Evolutionary conservation across 1,284 basidiomycete species (phyloP).

Genomic region (Cryptococcus sp.): DNA sequence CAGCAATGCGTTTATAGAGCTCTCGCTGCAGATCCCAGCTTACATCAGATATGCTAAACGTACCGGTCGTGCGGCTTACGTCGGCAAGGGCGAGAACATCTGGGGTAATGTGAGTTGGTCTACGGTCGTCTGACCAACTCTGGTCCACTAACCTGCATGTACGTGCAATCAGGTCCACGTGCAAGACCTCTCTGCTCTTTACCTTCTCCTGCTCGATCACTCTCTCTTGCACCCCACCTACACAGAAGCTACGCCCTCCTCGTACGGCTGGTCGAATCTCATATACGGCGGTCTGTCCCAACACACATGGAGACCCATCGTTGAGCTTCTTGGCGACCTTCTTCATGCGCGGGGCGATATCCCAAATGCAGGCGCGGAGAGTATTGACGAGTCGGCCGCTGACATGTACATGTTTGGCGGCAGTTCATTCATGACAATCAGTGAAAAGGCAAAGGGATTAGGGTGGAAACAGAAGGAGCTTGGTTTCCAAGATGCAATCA

Average conservation of each 20-base stretch:
- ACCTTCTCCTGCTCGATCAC: slow-evolving; percentile 14
- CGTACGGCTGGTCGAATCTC: slow-evolving; percentile 27
- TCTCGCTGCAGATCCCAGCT: slow-evolving; percentile 23
- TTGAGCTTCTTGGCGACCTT: slow-evolving; percentile 18
- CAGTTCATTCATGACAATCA: slow-evolving; percentile 25
- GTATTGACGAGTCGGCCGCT: slow-evolving; percentile 16
- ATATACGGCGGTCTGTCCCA: slow-evolving; percentile 22
- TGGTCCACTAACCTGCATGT: not conserved
- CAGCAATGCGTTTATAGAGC: slow-evolving; percentile 3
- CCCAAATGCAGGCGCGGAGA: slow-evolving; percentile 11
- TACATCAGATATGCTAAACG: slow-evolving; percentile 23
- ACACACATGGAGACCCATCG: slow-evolving; percentile 23
- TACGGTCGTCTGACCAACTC: not conserved
- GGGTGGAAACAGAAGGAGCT: slow-evolving; percentile 18
- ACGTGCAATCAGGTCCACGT: slow-evolving; percentile 18
- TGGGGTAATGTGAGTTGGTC: slow-evolving; percentile 21
- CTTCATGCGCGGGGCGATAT: slow-evolving; percentile 21
- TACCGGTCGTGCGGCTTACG: slow-evolving; percentile 21
- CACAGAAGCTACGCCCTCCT: slow-evolving; percentile 11
- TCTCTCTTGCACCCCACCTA: slow-evolving; percentile 2
- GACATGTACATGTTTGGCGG: slow-evolving; percentile 27
- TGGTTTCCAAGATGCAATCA: slow-evolving; percentile 12
- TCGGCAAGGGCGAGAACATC: slow-evolving; percentile 25
- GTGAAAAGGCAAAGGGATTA: slow-evolving; percentile 21
- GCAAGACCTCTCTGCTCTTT: slow-evolving; percentile 18